Evolutionary conservation across 139 green algal genomes (phyloP).

Genomic region (Chlorella sp.): DNA sequence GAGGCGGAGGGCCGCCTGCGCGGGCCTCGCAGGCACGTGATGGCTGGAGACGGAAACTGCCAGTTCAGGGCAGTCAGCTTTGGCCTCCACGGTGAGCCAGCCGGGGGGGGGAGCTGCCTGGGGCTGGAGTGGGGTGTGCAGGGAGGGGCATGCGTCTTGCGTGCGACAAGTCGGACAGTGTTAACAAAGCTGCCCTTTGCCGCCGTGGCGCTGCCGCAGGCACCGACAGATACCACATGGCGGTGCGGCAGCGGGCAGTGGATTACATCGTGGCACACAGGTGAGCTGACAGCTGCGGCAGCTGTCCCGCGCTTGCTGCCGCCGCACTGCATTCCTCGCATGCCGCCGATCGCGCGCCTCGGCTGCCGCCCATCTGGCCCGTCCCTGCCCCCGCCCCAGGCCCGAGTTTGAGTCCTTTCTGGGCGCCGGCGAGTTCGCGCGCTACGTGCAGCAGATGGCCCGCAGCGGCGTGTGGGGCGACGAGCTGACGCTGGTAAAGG

Average conservation of each 20-base stretch:
- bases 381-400: too few relatives aligned
- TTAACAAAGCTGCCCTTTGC: not conserved
- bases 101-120: not conserved
- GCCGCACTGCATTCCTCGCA: too few relatives aligned
- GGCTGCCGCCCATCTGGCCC: too few relatives aligned
- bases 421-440: slow-evolving; percentile 32
- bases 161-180: not conserved
- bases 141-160: not conserved
- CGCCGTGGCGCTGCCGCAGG: not conserved
- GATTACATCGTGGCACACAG: slow-evolving; percentile 61
- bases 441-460: slow-evolving; percentile 51
- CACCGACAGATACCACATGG: slow-evolving; percentile 50
- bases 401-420: slow-evolving; percentile 61
- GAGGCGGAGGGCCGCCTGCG: slow-evolving; percentile 40
- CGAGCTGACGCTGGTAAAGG: slow-evolving; percentile 72
- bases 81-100: slow-evolving; percentile 50
- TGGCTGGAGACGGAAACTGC: slow-evolving; percentile 16
- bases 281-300: slow-evolving; percentile 24
- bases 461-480: slow-evolving; percentile 66
- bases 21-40: not conserved
- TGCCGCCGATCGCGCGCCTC: too few relatives aligned
- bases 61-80: slow-evolving; percentile 67
- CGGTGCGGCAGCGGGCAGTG: slow-evolving; percentile 49
- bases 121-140: not conserved
- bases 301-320: too few relatives aligned